Evolutionary conservation across 495 filamentous ascomycete genomes (phyloP).

Genomic region (Aspergillus panamensis): DNA sequence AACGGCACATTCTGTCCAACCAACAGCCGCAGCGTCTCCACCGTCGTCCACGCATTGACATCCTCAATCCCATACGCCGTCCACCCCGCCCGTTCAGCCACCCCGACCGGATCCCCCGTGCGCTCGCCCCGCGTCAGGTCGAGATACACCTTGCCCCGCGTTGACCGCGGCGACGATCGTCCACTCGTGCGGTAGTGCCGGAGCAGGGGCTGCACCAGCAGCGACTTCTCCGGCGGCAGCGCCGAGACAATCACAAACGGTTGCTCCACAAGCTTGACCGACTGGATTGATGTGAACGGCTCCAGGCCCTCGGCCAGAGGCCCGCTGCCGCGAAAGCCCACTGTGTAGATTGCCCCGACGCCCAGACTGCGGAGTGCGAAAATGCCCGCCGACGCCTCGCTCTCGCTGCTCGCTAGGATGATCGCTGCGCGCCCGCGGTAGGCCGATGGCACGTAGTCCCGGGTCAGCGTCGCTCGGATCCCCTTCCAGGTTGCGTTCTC

Average conservation of each 20-base stretch:
- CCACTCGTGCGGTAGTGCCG: conserved; percentile 54
- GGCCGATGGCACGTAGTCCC: conserved; percentile 77
- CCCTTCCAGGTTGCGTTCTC: conserved; percentile 83
- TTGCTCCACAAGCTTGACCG: conserved; percentile 67
- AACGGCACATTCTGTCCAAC: conserved; percentile 84
- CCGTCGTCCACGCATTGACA: conserved; percentile 76
- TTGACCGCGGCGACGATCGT: conserved; percentile 45
- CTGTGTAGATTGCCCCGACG: conserved; percentile 75
- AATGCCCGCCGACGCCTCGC: conserved; percentile 70
- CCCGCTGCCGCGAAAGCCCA: conserved; percentile 70
- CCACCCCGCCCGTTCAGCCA: conserved; percentile 69
- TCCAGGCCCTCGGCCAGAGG: conserved; percentile 62
- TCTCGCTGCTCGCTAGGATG: conserved; percentile 61
- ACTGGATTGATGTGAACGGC: conserved; percentile 76
- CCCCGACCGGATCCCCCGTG: conserved; percentile 62
- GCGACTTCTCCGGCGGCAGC: conserved; percentile 70
- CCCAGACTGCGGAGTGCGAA: conserved; percentile 73
- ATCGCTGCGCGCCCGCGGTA: conserved; percentile 72
- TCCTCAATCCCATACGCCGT: conserved; percentile 75
- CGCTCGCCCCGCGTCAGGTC: conserved; percentile 69
- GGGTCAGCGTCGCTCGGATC: conserved; percentile 72
- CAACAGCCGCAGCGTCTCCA: conserved; percentile 70
- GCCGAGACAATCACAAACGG: conserved; percentile 80
- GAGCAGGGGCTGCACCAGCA: conserved; percentile 74
- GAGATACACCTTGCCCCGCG: conserved; percentile 70